These are phyloP conservation scores for Colletotrichum tamarilloi DNA, from an alignment of 2,329 filamentous ascomycete species.

Conservation along the genomic window DNA sequence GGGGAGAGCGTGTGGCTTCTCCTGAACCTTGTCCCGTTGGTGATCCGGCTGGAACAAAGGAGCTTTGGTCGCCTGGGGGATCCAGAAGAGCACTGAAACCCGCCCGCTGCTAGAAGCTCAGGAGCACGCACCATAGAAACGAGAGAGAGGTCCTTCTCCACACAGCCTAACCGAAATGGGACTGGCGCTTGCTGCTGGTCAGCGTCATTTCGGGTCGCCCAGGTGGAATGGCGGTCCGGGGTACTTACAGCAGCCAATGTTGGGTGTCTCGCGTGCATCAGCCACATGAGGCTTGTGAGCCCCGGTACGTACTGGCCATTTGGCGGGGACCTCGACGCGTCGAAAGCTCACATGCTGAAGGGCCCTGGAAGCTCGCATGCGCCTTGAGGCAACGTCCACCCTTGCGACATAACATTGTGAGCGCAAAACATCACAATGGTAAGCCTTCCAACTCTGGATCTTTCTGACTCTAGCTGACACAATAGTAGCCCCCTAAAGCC, in stretches of 20 bases:
- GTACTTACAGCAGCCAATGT: neutral
- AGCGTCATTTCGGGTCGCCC: constrained; percentile 8
- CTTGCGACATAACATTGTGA: neutral
- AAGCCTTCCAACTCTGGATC: neutral
- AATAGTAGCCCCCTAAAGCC: constrained; percentile 23
- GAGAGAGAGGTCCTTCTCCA: neutral
- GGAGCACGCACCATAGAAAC: constrained; percentile 16
- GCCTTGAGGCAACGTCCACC: neutral
- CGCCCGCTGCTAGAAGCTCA: constrained; percentile 11
- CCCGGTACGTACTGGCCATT: neutral
- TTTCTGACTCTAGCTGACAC: neutral
- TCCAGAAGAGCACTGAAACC: constrained; percentile 24
- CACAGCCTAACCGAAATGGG: neutral
- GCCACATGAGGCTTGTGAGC: constrained; percentile 14
- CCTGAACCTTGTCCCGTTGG: constrained; percentile 33
- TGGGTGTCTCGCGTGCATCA: neutral
- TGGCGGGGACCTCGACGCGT: constrained; percentile 15
- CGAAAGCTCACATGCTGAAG: neutral
- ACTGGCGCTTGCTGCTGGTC: neutral
- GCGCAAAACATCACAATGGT: constrained; percentile 22
- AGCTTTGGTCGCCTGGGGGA: constrained; percentile 32
- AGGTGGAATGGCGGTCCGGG: constrained; percentile 29
- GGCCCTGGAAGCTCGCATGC: neutral
- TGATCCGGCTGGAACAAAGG: constrained; percentile 34
- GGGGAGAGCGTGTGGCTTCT: neutral